Percentiles rank a stretch among this genome's conserved stretches.
These are phyloP conservation scores for Schwanniomyces vanrijiae DNA, from an alignment of 805 yeast genomes.

Conservation along the genomic window DNA sequence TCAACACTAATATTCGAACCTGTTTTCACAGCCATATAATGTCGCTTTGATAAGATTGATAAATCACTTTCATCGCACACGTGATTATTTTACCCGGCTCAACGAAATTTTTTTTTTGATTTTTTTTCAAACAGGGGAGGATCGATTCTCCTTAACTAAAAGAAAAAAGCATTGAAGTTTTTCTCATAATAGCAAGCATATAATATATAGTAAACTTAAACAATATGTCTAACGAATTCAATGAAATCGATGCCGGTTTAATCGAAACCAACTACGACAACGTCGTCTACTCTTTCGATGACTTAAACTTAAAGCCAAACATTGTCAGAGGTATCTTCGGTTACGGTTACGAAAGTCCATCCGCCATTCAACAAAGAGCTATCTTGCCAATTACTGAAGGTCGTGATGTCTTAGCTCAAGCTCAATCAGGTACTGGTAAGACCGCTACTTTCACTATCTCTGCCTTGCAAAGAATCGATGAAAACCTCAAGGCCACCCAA, in stretches of 20 bases:
- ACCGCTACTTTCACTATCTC: slow-evolving; percentile 85
- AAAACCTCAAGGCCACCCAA: slow-evolving; percentile 72
- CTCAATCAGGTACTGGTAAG: slow-evolving; percentile 89
- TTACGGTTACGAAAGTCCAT: slow-evolving; percentile 80
- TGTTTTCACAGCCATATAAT: background rate
- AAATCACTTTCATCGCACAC: no score
- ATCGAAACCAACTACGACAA: slow-evolving; percentile 97
- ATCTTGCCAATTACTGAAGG: slow-evolving; percentile 77
- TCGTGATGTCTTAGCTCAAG: slow-evolving; percentile 74
- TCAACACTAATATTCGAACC: background rate
- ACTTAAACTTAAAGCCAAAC: slow-evolving; percentile 68
- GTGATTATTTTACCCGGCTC: slow-evolving; percentile 1
- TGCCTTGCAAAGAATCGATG: slow-evolving; percentile 73
- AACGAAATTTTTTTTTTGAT: slow-evolving; percentile 1
- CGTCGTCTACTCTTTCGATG: slow-evolving; percentile 71
- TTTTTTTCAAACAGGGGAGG: slow-evolving; percentile 1
- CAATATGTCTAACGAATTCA: slow-evolving; percentile 59
- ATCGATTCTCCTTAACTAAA: background rate
- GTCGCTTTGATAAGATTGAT: background rate
- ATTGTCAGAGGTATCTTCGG: slow-evolving; percentile 78
- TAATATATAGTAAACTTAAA: slow-evolving; percentile 1
- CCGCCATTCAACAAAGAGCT: slow-evolving; percentile 81
- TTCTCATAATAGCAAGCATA: background rate
- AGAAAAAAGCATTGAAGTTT: slow-evolving; percentile 2
- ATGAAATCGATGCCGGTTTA: slow-evolving; percentile 77